These are phyloP conservation scores for Fusarium drepaniforme DNA, from an alignment of 2,329 filamentous ascomycete genomes.

Conservation along the genomic window DNA sequence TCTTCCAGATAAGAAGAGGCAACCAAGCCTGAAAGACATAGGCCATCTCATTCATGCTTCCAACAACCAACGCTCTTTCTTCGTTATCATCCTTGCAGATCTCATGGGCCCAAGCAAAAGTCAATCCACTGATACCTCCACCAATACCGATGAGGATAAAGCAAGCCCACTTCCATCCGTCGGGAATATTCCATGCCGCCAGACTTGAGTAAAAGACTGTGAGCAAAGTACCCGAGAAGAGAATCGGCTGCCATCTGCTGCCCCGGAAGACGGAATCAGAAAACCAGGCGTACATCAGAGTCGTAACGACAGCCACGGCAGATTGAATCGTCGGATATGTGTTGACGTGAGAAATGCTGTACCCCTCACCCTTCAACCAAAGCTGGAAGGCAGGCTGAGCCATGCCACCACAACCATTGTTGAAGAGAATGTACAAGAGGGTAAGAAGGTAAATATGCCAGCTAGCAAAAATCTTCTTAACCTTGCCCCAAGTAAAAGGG, in stretches of 20 bases:
- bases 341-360: constrained; percentile 58
- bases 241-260: constrained; percentile 71
- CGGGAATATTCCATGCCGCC: constrained; percentile 58
- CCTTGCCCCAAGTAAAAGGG: constrained; percentile 58
- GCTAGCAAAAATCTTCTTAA: constrained; percentile 70
- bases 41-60: constrained; percentile 76
- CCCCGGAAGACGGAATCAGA: constrained; percentile 72
- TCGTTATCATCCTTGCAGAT: constrained; percentile 67
- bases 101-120: constrained; percentile 63
- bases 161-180: constrained; percentile 73
- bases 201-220: constrained; percentile 56
- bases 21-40: constrained; percentile 79
- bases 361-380: constrained; percentile 60
- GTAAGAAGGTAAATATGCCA: constrained; percentile 75
- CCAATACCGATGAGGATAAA: constrained; percentile 68
- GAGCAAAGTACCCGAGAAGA: constrained; percentile 63
- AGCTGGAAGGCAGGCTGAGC: constrained; percentile 68
- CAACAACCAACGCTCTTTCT: constrained; percentile 75
- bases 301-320: constrained; percentile 66
- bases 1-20: constrained; percentile 75
- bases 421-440: constrained; percentile 72
- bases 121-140: constrained; percentile 59
- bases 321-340: constrained; percentile 70
- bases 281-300: constrained; percentile 73
- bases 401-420: constrained; percentile 64